These are phyloP conservation scores for Venturia asperata DNA, from an alignment of 2,329 filamentous ascomycete species.

Conservation along the genomic window DNA sequence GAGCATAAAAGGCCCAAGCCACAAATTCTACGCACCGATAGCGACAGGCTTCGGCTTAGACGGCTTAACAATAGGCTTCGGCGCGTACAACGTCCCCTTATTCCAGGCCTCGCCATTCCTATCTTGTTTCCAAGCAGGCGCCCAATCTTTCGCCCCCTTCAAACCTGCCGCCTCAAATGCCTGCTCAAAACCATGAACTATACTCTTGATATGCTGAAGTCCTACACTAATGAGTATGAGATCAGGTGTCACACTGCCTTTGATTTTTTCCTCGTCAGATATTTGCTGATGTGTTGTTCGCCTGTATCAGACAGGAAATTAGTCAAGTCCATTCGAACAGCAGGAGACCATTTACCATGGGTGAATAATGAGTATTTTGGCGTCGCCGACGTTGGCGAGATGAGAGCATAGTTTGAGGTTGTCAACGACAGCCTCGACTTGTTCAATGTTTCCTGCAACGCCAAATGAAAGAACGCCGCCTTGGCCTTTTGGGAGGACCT, in stretches of 20 bases:
- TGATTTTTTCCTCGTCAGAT: conserved; percentile 25
- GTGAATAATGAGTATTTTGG: conserved; percentile 29
- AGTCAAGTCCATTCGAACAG: too few species aligned
- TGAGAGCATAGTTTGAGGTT: conserved; percentile 26
- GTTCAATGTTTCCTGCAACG: conserved; percentile 25
- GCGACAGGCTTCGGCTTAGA: too few species aligned
- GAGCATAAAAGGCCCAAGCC: too few species aligned
- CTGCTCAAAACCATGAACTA: conserved; percentile 24
- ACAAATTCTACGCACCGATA: too few species aligned
- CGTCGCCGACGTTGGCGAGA: conserved; percentile 27
- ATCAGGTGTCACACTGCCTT: conserved; percentile 24
- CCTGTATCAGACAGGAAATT: too few species aligned
- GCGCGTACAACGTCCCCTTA: background rate
- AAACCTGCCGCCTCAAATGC: conserved; percentile 1
- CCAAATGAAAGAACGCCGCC: conserved; percentile 27
- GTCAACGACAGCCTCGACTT: conserved; percentile 25
- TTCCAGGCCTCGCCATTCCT: background rate
- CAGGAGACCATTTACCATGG: conserved; percentile 21
- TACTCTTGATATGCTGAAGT: conserved; percentile 25
- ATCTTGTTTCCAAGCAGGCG: background rate
- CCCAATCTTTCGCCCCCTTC: background rate
- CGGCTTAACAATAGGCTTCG: background rate
- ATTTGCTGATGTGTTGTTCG: conserved; percentile 27
- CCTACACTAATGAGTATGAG: conserved; percentile 24
- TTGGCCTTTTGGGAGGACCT: conserved; percentile 24